Evolutionary conservation across 1,284 basidiomycete species (phyloP).

Genomic region (Moesziomyces antarcticus): DNA sequence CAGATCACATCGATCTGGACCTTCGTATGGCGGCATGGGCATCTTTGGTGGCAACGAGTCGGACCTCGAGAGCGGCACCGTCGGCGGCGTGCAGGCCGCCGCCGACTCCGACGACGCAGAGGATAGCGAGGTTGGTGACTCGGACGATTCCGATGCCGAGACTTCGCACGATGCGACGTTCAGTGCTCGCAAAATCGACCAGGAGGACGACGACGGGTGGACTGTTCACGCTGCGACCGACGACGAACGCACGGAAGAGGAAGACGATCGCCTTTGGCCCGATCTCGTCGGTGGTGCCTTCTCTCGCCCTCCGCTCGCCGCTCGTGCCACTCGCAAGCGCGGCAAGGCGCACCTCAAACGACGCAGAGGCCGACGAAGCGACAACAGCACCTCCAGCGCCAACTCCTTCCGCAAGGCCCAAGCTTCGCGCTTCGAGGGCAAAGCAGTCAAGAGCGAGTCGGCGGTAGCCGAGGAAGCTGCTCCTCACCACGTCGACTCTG

Average conservation of each 20-base stretch:
- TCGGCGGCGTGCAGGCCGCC: slow-evolving; percentile 50
- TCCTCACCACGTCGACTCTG: slow-evolving; percentile 24
- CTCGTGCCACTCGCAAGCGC: slow-evolving; percentile 12
- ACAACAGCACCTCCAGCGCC: slow-evolving; percentile 20
- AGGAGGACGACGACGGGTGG: slow-evolving; percentile 25
- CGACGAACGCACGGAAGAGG: slow-evolving; percentile 27
- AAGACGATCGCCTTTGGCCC: slow-evolving; percentile 38
- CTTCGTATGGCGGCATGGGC: slow-evolving; percentile 33
- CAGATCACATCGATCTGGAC: slow-evolving; percentile 1
- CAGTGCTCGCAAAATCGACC: background rate
- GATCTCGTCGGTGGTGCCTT: slow-evolving; percentile 55
- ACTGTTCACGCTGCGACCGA: slow-evolving; percentile 18
- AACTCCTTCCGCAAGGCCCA: slow-evolving; percentile 7
- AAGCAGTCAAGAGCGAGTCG: slow-evolving; percentile 18
- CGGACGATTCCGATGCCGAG: slow-evolving; percentile 4
- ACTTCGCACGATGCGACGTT: background rate
- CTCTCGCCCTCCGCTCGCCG: slow-evolving; percentile 28
- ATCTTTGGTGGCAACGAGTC: slow-evolving; percentile 55
- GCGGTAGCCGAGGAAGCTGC: slow-evolving; percentile 7
- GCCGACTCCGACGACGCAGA: slow-evolving; percentile 42
- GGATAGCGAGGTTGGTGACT: slow-evolving; percentile 5
- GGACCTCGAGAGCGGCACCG: slow-evolving; percentile 49
- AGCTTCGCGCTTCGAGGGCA: slow-evolving; percentile 16
- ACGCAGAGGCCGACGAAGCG: slow-evolving; percentile 30
- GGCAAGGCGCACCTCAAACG: slow-evolving; percentile 29